These are phyloP conservation scores for Botrytis paeoniae DNA, from an alignment of 2,329 filamentous ascomycete genomes.

Conservation along the genomic window DNA sequence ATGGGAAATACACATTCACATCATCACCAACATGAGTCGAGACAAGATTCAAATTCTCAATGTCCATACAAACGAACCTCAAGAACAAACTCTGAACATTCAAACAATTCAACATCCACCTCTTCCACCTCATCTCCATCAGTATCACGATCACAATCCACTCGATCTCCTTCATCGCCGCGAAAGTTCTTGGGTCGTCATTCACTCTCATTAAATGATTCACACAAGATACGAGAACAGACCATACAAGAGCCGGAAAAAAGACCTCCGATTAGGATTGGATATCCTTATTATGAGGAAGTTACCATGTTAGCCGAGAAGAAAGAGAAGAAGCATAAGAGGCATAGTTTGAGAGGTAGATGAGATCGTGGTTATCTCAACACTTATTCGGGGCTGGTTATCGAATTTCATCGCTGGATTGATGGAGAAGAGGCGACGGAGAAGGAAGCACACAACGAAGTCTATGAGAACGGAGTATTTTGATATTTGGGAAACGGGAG, in stretches of 20 bases:
- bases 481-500: background rate
- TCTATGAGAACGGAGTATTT: background rate
- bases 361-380: background rate
- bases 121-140: background rate
- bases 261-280: slow-evolving; percentile 17
- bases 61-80: slow-evolving; percentile 1
- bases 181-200: background rate
- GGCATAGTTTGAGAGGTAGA: slow-evolving; percentile 9
- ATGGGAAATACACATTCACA: slow-evolving; percentile 18
- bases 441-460: background rate
- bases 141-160: slow-evolving; percentile 5
- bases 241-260: background rate
- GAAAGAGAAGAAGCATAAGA: slow-evolving; percentile 9
- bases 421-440: background rate
- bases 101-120: slow-evolving; percentile 1
- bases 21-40: background rate
- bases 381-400: background rate
- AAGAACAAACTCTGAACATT: slow-evolving; percentile 1
- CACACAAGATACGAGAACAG: background rate
- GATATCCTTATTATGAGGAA: slow-evolving; percentile 22
- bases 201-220: background rate
- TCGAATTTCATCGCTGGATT: background rate
- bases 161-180: background rate
- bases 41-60: background rate
- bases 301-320: slow-evolving; percentile 8